A percentile compares a stretch with the other conserved stretches of the same genome.
phyloP scores from a whole-genome alignment of 768 basidiomycete species.

The Suillus luteus region DNA sequence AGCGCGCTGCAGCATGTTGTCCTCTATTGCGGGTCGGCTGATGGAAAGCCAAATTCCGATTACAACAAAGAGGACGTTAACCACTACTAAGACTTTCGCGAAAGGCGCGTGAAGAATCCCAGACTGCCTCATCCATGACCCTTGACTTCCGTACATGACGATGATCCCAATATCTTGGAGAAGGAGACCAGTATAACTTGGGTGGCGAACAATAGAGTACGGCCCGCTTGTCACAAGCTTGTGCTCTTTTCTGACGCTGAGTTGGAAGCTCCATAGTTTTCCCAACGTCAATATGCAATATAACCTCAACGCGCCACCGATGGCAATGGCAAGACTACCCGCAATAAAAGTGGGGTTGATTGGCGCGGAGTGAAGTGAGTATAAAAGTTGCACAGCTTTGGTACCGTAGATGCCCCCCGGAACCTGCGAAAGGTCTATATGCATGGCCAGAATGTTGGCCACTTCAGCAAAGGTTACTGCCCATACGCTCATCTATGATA shows the following conservation, averaged over 20 bases:
- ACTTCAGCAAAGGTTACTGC: neutral
- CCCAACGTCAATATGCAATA: constrained; percentile 29
- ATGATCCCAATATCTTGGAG: constrained; percentile 12
- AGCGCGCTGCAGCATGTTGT: neutral
- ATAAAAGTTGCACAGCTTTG: neutral
- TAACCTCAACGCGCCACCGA: constrained; percentile 26
- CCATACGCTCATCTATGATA: neutral
- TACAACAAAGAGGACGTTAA: too few species aligned
- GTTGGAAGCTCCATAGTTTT: constrained; percentile 29
- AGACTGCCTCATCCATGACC: constrained; percentile 19
- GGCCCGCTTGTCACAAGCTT: constrained; percentile 31
- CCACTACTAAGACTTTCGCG: constrained; percentile 18
- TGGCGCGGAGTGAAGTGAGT: neutral
- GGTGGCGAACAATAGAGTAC: constrained; percentile 32
- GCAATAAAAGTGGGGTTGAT: constrained; percentile 19
- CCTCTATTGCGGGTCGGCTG: neutral
- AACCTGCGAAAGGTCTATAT: neutral
- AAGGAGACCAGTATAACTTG: constrained; percentile 27
- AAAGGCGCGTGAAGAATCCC: constrained; percentile 10
- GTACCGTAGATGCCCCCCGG: neutral
- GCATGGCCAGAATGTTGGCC: constrained; percentile 1
- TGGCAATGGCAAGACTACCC: constrained; percentile 18
- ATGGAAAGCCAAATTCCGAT: neutral
- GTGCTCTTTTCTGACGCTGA: constrained; percentile 26
- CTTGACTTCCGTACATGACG: constrained; percentile 7